A percentile compares a stretch with the other conserved stretches of the same genome.
Conservation (phyloP, 768 basidiomycete species). For the Mrakia hoshinonis region DNA sequence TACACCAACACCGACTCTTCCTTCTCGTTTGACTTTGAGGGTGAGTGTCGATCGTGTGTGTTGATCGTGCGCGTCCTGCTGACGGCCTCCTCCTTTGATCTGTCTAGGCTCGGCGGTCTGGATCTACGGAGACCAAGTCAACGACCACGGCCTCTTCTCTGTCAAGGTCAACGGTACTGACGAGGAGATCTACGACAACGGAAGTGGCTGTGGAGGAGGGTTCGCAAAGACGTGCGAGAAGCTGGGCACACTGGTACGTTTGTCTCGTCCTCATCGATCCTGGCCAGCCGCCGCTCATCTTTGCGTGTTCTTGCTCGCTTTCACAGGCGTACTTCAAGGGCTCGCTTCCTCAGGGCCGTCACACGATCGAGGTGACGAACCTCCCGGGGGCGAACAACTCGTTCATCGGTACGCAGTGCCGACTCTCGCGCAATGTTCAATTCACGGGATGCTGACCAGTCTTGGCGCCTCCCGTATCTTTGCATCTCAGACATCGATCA, state of each 20-base stretch:
- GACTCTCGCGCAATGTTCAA: not conserved
- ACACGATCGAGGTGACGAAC: constrained; percentile 35
- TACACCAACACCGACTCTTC: constrained; percentile 36
- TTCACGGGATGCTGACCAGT: not conserved
- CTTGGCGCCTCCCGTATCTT: too few species aligned
- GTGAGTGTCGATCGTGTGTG: constrained; percentile 14
- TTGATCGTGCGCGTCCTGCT: not conserved
- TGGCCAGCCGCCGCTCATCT: too few species aligned
- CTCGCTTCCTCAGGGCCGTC: constrained; percentile 33
- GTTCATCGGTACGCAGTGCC: constrained; percentile 35
- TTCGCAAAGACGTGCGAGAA: constrained; percentile 39
- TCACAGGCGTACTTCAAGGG: constrained; percentile 31
- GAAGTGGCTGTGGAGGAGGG: constrained; percentile 35
- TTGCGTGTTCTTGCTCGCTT: too few species aligned
- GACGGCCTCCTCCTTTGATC: not conserved
- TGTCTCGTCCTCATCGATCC: too few species aligned
- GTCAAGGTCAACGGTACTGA: constrained; percentile 30
- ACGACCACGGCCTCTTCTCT: constrained; percentile 40
- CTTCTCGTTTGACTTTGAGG: constrained; percentile 34
- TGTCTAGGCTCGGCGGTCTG: constrained; percentile 37
- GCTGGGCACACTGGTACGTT: constrained; percentile 33
- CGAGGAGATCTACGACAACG: constrained; percentile 30
- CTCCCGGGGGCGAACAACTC: constrained; percentile 31
- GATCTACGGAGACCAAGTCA: constrained; percentile 40
- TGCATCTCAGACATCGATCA: constrained; percentile 29